Conservation (phyloP, 345 rosid genomes). For the Boechera stricta region DNA sequence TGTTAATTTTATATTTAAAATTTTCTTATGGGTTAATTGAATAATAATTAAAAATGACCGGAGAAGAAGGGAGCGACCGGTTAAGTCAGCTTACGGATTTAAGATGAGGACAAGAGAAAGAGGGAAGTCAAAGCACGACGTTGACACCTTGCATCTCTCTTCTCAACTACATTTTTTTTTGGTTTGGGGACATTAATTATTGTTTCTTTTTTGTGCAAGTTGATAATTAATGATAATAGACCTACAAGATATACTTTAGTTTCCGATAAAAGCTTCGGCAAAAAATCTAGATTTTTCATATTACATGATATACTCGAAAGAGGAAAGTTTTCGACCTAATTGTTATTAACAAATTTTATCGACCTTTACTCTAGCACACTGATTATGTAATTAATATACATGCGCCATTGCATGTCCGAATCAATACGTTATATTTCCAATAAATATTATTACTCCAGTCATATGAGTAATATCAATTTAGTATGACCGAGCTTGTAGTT, state of each 20-base stretch:
- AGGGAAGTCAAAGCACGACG: conserved; percentile 47
- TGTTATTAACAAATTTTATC: conserved; percentile 16
- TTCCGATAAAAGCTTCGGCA: conserved; percentile 24
- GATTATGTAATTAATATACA: not conserved
- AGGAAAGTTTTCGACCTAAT: conserved; percentile 29
- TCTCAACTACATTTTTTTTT: conserved; percentile 39
- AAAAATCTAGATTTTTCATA: conserved; percentile 3
- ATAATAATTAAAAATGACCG: conserved; percentile 33
- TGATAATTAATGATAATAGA: conserved; percentile 26
- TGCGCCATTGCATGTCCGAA: not conserved
- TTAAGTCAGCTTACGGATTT: conserved; percentile 41
- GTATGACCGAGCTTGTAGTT: not conserved
- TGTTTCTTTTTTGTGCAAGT: conserved; percentile 7
- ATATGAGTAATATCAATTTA: not conserved
- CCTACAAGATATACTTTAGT: conserved; percentile 29
- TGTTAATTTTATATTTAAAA: not conserved
- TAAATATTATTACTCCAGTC: not conserved
- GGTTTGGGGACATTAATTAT: not conserved
- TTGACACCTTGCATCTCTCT: conserved; percentile 42
- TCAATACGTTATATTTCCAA: conserved; percentile 11
- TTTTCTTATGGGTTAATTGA: not conserved
- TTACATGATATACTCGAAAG: conserved; percentile 25
- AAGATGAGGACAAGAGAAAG: conserved; percentile 39
- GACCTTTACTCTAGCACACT: not conserved
- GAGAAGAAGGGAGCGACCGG: conserved; percentile 35